phyloP scores from a whole-genome alignment of 1,284 basidiomycete genomes.

The Puccinia horiana region DNA sequence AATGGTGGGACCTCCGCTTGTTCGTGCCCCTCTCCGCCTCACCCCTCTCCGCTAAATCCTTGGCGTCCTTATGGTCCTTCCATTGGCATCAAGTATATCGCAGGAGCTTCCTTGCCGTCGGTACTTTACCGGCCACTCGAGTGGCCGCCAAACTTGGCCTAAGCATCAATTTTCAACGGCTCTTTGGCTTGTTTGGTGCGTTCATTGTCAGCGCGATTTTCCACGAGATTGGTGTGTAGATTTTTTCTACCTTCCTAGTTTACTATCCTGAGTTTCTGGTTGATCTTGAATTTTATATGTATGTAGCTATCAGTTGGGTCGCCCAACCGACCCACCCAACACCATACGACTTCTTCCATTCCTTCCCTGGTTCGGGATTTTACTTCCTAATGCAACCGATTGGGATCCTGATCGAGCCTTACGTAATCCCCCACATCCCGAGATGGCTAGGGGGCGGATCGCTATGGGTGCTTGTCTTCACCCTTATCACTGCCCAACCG shows the following conservation, averaged over 20 bases:
- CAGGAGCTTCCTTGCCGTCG: constrained; percentile 3
- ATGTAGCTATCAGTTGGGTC: constrained; percentile 24
- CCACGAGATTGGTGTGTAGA: constrained; percentile 29
- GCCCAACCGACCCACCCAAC: constrained; percentile 6
- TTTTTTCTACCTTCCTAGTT: not conserved
- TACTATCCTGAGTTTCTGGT: not conserved
- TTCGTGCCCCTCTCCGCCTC: constrained; percentile 60
- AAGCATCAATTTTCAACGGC: not conserved
- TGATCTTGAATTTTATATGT: not conserved
- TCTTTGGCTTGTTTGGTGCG: constrained; percentile 19
- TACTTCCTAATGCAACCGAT: constrained; percentile 45
- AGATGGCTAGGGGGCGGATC: constrained; percentile 21
- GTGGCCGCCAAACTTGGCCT: constrained; percentile 4
- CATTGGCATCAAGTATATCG: constrained; percentile 61
- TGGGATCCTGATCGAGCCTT: constrained; percentile 45
- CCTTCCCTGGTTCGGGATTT: constrained; percentile 29
- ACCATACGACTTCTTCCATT: constrained; percentile 17
- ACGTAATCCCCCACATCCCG: constrained; percentile 37
- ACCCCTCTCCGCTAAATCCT: constrained; percentile 63
- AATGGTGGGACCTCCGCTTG: constrained; percentile 10
- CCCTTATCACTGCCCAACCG: constrained; percentile 14
- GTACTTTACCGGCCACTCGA: not conserved
- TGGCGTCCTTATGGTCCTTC: constrained; percentile 64
- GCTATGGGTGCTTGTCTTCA: constrained; percentile 35
- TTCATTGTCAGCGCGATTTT: constrained; percentile 35